Evolutionary conservation across 805 yeast species (phyloP).

Genomic region (Tetrapisispora nanseiensis): DNA sequence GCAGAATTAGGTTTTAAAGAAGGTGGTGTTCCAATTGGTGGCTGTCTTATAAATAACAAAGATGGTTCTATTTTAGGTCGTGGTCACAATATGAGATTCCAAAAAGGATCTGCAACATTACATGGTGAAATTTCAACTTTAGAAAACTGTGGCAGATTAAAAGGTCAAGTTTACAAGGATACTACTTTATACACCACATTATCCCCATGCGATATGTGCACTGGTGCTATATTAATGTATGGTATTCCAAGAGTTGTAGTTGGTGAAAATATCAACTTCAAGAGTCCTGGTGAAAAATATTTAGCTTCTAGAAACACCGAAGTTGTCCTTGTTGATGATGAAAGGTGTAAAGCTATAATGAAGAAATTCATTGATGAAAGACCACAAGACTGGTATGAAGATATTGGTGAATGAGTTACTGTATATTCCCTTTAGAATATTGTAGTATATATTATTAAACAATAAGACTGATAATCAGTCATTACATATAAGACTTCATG

Average conservation of each 20-base stretch:
- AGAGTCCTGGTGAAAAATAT: conserved; percentile 70
- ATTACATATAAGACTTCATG: too few relatives aligned
- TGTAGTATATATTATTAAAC: too few relatives aligned
- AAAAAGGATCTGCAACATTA: conserved; percentile 69
- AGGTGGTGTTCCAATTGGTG: conserved; percentile 85
- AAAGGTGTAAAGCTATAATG: conserved; percentile 64
- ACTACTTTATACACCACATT: conserved; percentile 89
- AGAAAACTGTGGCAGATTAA: conserved; percentile 84
- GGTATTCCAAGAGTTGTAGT: conserved; percentile 80
- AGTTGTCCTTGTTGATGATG: conserved; percentile 49
- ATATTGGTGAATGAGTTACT: conserved; percentile 48
- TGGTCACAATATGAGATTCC: conserved; percentile 88
- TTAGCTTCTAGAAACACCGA: conserved; percentile 60
- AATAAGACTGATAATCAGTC: too few relatives aligned
- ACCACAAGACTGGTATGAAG: conserved; percentile 76
- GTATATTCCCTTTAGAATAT: too few relatives aligned
- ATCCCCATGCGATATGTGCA: conserved; percentile 92
- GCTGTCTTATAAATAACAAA: conserved; percentile 31
- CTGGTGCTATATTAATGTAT: conserved; percentile 85
- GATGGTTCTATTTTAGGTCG: conserved; percentile 77
- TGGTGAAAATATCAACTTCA: conserved; percentile 78
- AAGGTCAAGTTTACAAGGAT: conserved; percentile 66
- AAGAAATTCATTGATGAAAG: conserved; percentile 63
- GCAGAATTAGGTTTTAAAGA: conserved; percentile 58
- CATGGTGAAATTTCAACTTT: conserved; percentile 90